phyloP scores from a whole-genome alignment of 306 rosid genomes.

The Sindora glabra region DNA sequence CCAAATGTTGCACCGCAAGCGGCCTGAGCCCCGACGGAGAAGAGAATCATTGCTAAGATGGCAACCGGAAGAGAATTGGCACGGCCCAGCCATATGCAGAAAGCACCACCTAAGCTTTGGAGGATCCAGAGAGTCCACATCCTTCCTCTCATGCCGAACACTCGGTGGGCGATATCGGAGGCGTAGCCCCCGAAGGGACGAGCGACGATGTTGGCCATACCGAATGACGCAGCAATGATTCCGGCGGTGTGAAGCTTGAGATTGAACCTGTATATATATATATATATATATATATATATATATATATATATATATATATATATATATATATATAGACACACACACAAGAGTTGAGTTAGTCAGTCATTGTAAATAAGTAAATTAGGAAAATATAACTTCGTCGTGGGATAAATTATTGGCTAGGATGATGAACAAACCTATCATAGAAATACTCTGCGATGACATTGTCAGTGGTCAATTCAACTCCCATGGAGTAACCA shows the following conservation, averaged over 20 bases:
- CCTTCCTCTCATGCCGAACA: constrained; percentile 85
- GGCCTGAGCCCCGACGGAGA: constrained; percentile 90
- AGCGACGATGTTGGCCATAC: constrained; percentile 82
- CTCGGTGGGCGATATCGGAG: constrained; percentile 45
- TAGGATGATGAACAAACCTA: constrained; percentile 31
- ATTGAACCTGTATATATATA: constrained; percentile 25
- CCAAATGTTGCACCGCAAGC: constrained; percentile 94
- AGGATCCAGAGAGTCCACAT: constrained; percentile 74
- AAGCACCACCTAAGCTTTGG: constrained; percentile 71
- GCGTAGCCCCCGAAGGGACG: constrained; percentile 80
- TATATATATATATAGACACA: too few species aligned
- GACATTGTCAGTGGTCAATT: constrained; percentile 76
- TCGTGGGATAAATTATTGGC: too few species aligned
- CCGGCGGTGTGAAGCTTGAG: constrained; percentile 87
- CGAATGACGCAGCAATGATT: constrained; percentile 74
- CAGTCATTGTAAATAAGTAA: too few species aligned
- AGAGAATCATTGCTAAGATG: constrained; percentile 59
- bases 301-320: too few species aligned
- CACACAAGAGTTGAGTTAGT: too few species aligned
- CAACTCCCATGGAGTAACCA: constrained; percentile 95
- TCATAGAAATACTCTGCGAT: constrained; percentile 84
- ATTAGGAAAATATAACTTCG: not conserved
- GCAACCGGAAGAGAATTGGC: constrained; percentile 62
- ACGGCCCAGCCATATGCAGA: constrained; percentile 83
- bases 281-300: not conserved